Percentiles rank a stretch among this genome's conserved stretches.
Evolutionary conservation across 202 grass and related monocot genomes (phyloP).

Genomic region (Hordeum pubiflorum): DNA sequence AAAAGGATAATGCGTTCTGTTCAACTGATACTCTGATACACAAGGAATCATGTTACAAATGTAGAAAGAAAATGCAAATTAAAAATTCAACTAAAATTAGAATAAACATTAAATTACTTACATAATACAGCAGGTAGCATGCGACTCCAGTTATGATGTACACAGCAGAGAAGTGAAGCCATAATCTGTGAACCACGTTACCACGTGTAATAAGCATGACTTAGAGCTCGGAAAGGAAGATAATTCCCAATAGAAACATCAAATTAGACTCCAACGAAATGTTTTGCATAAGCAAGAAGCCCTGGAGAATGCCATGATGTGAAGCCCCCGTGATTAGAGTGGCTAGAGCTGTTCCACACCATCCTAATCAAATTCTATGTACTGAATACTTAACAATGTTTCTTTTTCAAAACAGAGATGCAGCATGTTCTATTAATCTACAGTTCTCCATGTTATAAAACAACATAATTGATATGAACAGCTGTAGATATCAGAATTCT

Average conservation of each 20-base stretch:
- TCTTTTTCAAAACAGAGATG: background rate
- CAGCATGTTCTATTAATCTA: background rate
- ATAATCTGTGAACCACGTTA: constrained; percentile 60
- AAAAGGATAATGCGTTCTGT: background rate
- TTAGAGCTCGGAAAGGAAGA: background rate
- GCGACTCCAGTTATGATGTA: constrained; percentile 74
- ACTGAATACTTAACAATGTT: background rate
- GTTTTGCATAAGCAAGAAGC: background rate
- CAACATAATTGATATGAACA: background rate
- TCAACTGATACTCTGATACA: background rate
- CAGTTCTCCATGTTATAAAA: background rate
- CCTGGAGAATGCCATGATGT: background rate
- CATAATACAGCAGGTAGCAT: constrained; percentile 80
- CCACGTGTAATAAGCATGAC: background rate
- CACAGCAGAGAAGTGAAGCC: constrained; percentile 90
- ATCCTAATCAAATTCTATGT: background rate
- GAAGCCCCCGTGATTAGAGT: background rate
- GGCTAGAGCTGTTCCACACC: background rate
- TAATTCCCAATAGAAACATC: background rate
- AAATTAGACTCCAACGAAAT: background rate
- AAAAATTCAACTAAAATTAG: background rate
- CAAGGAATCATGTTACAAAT: background rate
- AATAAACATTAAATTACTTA: constrained; percentile 44
- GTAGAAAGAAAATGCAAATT: background rate
- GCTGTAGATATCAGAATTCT: background rate